These are phyloP conservation scores for Venturia asperata DNA, from an alignment of 2,329 filamentous ascomycete genomes.

Conservation along the genomic window DNA sequence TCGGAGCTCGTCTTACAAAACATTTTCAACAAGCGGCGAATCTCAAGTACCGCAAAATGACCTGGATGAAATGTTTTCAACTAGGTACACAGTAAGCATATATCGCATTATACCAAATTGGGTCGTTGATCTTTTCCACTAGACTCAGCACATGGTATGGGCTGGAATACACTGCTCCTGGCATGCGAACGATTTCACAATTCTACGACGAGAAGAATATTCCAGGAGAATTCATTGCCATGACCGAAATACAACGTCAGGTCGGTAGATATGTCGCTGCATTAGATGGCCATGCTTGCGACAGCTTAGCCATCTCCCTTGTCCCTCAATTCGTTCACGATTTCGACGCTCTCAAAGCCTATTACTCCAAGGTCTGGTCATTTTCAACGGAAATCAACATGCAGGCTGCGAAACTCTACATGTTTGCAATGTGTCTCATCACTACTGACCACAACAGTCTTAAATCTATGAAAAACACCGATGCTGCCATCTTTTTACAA, in stretches of 20 bases:
- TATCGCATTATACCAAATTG: neutral
- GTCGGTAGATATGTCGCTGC: slow-evolving; percentile 16
- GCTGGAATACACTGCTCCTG: slow-evolving; percentile 11
- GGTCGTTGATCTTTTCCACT: neutral
- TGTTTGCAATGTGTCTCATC: slow-evolving; percentile 18
- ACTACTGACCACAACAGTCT: slow-evolving; percentile 11
- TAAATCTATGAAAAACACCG: slow-evolving; percentile 8
- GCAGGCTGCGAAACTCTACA: slow-evolving; percentile 16
- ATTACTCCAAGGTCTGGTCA: slow-evolving; percentile 11
- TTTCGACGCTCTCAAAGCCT: neutral
- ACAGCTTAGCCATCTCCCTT: slow-evolving; percentile 14
- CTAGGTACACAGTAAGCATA: slow-evolving; percentile 16
- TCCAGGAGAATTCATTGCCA: slow-evolving; percentile 19
- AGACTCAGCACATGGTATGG: slow-evolving; percentile 14
- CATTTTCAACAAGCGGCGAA: neutral
- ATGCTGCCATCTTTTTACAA: slow-evolving; percentile 16
- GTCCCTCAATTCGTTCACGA: slow-evolving; percentile 15
- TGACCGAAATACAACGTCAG: slow-evolving; percentile 21
- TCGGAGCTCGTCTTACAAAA: slow-evolving; percentile 13
- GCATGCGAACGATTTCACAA: slow-evolving; percentile 12
- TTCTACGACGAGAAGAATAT: slow-evolving; percentile 19
- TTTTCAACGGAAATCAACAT: slow-evolving; percentile 14
- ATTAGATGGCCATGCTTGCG: slow-evolving; percentile 13
- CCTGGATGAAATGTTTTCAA: slow-evolving; percentile 20
- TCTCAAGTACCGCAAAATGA: slow-evolving; percentile 15